phyloP scores from a whole-genome alignment of 2,329 filamentous ascomycete species.

The Rachicladosporium sp. region DNA sequence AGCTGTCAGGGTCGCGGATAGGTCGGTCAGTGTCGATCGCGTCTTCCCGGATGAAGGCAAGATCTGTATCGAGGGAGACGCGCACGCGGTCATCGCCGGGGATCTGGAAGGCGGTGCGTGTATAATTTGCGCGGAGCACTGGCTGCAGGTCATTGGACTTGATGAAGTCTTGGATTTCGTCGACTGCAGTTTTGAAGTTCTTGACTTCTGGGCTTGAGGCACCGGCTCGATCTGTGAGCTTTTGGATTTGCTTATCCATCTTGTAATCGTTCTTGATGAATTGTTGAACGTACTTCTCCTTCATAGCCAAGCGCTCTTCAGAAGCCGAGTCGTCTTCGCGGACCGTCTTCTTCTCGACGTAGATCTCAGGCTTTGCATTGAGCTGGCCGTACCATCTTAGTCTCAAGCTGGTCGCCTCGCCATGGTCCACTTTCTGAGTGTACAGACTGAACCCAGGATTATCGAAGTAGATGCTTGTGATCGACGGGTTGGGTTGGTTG shows the following conservation, averaged over 20 bases:
- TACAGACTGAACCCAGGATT: constrained; percentile 78
- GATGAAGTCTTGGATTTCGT: constrained; percentile 70
- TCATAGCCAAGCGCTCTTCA: constrained; percentile 71
- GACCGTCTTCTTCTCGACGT: constrained; percentile 80
- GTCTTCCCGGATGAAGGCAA: constrained; percentile 72
- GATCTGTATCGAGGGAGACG: constrained; percentile 82
- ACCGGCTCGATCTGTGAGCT: constrained; percentile 67
- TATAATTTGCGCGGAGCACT: constrained; percentile 82
- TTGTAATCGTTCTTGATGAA: constrained; percentile 81
- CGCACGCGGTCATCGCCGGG: constrained; percentile 81
- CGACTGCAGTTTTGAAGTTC: constrained; percentile 57
- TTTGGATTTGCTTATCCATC: constrained; percentile 80
- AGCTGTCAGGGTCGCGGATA: constrained; percentile 74
- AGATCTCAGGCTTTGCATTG: constrained; percentile 63
- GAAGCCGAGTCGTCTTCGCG: constrained; percentile 52
- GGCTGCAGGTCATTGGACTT: constrained; percentile 69
- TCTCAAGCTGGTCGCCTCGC: constrained; percentile 69
- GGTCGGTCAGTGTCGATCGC: constrained; percentile 67
- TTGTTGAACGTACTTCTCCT: constrained; percentile 82
- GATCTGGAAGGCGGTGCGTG: constrained; percentile 90
- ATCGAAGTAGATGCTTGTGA: constrained; percentile 95
- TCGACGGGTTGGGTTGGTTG: constrained; percentile 66
- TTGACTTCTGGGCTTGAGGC: constrained; percentile 54
- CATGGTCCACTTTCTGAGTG: constrained; percentile 66
- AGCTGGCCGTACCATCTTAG: constrained; percentile 88